A percentile compares a stretch with the other conserved stretches of the same genome.
Evolutionary conservation across 768 basidiomycete species (phyloP).

Genomic region (Rhodotorula paludigena): DNA sequence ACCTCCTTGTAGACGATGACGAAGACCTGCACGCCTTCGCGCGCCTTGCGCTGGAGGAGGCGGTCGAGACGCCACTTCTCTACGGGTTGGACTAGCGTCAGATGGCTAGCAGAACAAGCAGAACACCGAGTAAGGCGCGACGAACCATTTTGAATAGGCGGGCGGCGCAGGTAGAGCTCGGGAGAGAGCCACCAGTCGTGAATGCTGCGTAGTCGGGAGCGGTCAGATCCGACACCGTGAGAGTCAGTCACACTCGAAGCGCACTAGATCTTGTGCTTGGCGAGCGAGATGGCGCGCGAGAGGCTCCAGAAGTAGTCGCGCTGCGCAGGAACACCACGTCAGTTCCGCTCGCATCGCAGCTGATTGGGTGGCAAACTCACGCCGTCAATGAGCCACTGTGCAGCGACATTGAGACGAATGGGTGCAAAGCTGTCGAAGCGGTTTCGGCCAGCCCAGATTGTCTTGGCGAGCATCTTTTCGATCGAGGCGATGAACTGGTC

Average conservation of each 20-base stretch:
- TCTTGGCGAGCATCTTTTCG: slow-evolving; percentile 68
- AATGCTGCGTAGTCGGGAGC: slow-evolving; percentile 58
- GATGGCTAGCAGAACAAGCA: background rate
- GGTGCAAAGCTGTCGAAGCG: slow-evolving; percentile 94
- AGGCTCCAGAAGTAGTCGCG: slow-evolving; percentile 99
- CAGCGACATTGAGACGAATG: slow-evolving; percentile 82
- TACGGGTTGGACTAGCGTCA: background rate
- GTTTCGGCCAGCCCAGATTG: slow-evolving; percentile 72
- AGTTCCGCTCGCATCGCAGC: background rate
- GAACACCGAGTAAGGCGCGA: background rate
- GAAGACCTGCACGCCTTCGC: slow-evolving; percentile 91
- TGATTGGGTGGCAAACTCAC: slow-evolving; percentile 52
- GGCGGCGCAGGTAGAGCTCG: slow-evolving; percentile 68
- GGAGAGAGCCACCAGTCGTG: slow-evolving; percentile 99
- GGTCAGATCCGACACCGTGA: background rate
- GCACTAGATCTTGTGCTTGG: slow-evolving; percentile 52
- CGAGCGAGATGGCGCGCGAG: slow-evolving; percentile 80
- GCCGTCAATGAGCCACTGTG: slow-evolving; percentile 97
- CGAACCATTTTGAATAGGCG: slow-evolving; percentile 67
- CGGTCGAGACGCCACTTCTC: slow-evolving; percentile 62
- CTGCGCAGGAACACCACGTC: slow-evolving; percentile 50
- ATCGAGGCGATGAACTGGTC: slow-evolving; percentile 91
- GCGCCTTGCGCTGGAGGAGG: slow-evolving; percentile 81
- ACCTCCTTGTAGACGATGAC: slow-evolving; percentile 88
- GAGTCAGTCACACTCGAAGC: background rate